phyloP scores from a whole-genome alignment of 2,329 filamentous ascomycete genomes.

The Colletotrichum sp. region DNA sequence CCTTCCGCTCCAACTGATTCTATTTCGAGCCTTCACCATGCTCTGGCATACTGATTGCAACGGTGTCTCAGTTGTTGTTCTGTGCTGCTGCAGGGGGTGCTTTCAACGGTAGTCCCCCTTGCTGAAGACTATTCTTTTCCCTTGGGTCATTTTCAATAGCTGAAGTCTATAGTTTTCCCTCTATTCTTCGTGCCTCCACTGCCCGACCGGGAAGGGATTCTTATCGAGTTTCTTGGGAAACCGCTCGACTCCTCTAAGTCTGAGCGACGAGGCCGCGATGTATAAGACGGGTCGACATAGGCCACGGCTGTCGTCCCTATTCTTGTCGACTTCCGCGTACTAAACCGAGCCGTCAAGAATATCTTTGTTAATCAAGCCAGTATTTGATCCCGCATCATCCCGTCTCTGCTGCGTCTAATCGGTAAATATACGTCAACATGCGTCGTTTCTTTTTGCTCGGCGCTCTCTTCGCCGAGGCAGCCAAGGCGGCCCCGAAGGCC shows the following conservation, averaged over 20 bases:
- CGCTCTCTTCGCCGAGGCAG: not conserved
- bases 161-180: not conserved
- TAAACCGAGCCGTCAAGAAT: not conserved
- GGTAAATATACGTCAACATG: not conserved
- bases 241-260: not conserved
- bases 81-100: not conserved
- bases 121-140: not conserved
- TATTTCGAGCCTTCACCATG: not conserved
- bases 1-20: not conserved
- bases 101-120: not conserved
- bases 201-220: not conserved
- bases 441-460: not conserved
- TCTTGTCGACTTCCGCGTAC: not conserved
- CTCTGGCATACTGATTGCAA: not conserved
- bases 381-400: not conserved
- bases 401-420: not conserved
- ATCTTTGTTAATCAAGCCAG: not conserved
- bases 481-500: not conserved
- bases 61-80: not conserved
- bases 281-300: not conserved
- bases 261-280: not conserved
- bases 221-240: not conserved
- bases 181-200: not conserved
- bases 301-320: not conserved
- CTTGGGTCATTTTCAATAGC: not conserved